Base-by-base conservation (phyloP, 1,284 basidiomycete species). In the Ustilago curta region DNA sequence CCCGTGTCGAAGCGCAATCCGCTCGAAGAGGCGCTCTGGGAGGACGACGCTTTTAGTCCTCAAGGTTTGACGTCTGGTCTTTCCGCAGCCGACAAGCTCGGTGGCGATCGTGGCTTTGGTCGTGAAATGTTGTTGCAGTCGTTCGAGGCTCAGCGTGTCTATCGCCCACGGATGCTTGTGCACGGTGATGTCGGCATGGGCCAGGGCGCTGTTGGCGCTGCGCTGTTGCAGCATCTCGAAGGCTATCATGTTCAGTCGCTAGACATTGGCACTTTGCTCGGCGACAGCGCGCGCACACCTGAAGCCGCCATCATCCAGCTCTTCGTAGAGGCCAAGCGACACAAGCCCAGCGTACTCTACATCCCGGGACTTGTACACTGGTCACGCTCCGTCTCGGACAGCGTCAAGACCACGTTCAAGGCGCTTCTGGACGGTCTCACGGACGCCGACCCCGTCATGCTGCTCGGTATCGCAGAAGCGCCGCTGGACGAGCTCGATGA, bases 271-370 rank as follows among this genome's bases (percentile, higher is more conserved):
- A 91, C 91, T 0, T 86, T 99, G 47, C 88, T 99, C 86, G 90
- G 93, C 52, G 96, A 99, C 85, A 93, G 95, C 0, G 91, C 93
- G 0, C 87, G 94, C 79, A 94, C 94, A 4, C 87, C 91, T 3
- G 97, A 99, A 86, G 93, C 96, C 1, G 91, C 93, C 2, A 91
- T 97, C 60, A 93, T 98, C 2, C 96, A 98, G 79, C 88, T 97
- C n/a, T 98, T 99, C 80, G 90, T 95, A 19, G 97, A 99, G 85
- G 97, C 97, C 0, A 98, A 97, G 85, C 91, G 97, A 31, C 94
- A 97, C 84, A 95, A 97, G 80, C 97, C 97, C 0, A 95, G 94
- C 0, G 91, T 99, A 44, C 89, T 99, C 52, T 99, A 95, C 85
- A 94, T 99, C 49, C 97, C 96, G 0, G 93, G 93, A 0, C 88